phyloP scores from a whole-genome alignment of 2,329 filamentous ascomycete species.

The Phaeoacremonium minimum region DNA sequence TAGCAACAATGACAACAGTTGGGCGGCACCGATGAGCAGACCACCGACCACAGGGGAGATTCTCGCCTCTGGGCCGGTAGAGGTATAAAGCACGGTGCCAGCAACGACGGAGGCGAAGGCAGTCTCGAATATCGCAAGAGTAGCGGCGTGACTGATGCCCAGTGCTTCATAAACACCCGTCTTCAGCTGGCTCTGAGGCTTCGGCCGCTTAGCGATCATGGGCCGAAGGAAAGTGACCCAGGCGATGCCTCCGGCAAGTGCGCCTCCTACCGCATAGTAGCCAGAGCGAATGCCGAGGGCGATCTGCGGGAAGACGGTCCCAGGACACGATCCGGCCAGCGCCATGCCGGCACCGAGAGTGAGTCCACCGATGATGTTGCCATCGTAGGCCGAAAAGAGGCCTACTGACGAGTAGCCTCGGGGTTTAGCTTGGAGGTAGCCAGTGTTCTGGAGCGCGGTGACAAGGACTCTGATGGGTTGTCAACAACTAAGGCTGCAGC shows the following conservation, averaged over 20 bases:
- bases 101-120: constrained; percentile 35
- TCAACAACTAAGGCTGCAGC: constrained; percentile 7
- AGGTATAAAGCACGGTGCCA: constrained; percentile 24
- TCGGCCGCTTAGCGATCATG: constrained; percentile 16
- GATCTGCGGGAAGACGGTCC: constrained; percentile 59
- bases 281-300: constrained; percentile 49
- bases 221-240: constrained; percentile 41
- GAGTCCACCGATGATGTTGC: constrained; percentile 60
- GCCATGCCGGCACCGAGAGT: constrained; percentile 64
- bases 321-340: constrained; percentile 60
- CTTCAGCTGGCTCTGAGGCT: constrained; percentile 1
- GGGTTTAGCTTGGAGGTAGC: constrained; percentile 37
- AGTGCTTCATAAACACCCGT: constrained; percentile 29
- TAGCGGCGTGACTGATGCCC: constrained; percentile 28
- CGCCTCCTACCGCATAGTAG: constrained; percentile 48
- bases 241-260: constrained; percentile 48
- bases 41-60: constrained; percentile 50
- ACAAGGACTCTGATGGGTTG: constrained; percentile 35
- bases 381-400: constrained; percentile 53
- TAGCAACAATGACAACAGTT: constrained; percentile 50
- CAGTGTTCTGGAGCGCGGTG: constrained; percentile 35
- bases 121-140: constrained; percentile 37
- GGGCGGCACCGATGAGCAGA: constrained; percentile 52
- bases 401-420: constrained; percentile 47
- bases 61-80: constrained; percentile 22